Conservation (phyloP, 129 eudicot genomes). For the Centaurea solstitialis region DNA sequence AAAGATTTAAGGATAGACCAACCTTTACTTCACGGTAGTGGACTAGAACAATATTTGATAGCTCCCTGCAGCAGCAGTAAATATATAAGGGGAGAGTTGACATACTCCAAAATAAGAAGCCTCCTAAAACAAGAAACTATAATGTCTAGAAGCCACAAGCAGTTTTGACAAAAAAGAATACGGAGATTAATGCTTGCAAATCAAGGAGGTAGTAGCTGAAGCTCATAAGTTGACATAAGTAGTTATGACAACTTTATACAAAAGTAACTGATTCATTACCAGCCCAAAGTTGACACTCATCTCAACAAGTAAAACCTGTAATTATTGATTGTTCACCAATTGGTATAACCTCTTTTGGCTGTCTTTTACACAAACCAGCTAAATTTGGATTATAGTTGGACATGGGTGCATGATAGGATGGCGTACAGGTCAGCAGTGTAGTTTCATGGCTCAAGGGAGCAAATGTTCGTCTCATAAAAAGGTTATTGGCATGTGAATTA, state of each 20-base stretch:
- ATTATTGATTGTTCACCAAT: not conserved
- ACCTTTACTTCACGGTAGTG: constrained; percentile 99
- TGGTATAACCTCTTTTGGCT: not conserved
- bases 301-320: not conserved
- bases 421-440: not conserved
- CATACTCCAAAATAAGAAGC: not conserved
- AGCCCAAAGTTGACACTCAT: not conserved
- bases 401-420: not conserved
- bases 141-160: not conserved
- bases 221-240: not conserved
- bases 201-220: not conserved
- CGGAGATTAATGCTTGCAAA: not conserved
- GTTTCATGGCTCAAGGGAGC: not conserved
- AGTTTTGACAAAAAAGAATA: not conserved
- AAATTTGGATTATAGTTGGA: too few species aligned
- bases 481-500: not conserved
- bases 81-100: constrained; percentile 18
- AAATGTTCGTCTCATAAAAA: not conserved
- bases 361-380: too few species aligned
- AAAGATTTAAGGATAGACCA: constrained; percentile 13
- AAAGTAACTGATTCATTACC: not conserved
- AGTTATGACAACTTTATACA: not conserved
- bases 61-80: constrained; percentile 69
- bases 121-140: constrained; percentile 6
- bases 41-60: constrained; percentile 86